Evolutionary conservation across 495 filamentous ascomycete species (phyloP), one percentile per base, ranked within the genome.

Genomic region (Choiromyces venosus): DNA sequence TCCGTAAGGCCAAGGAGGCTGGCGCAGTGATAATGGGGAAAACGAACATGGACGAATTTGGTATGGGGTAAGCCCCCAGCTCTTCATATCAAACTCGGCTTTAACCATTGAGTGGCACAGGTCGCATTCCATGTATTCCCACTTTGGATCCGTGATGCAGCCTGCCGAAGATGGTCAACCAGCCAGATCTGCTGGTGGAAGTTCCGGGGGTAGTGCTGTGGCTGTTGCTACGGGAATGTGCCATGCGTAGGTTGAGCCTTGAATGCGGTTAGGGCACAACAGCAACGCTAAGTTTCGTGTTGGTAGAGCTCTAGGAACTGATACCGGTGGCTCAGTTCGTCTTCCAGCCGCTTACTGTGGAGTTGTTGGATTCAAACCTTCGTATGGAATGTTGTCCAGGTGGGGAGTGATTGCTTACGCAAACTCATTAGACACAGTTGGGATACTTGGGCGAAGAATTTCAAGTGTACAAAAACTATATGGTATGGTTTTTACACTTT

Each of bases 1-100:
- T 97, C 38, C 80, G 86, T 66, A 85, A 85, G 78, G 85, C 97
- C 65, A 86, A 87, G 75, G 79, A 85, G 67, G 85, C 88, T 33
- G 92, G 92, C 52, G 90, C 89, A 7, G 81, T 86, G 29, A 81
- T 96, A 5, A 85, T 88, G 21, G 91, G 91, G 10, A 97, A 97
- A 82, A 93, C 93, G 0, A 97, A 96, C 82, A 86, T 99, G 78
- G 95, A 99, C 85, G 95, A 98, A 81, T 99, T 98, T 83, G 95
- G 95, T 33, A 99, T 99, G 95, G 95, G 95, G 83, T 85, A 80
- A 69, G 74, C 44, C 71, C 37, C 66, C 25, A 33, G 38, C 19
- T 68, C 69, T 65, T 71, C 44, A 65, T 61, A 33, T 38, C 29
- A 68, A 52, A 52, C 39, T 10, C 1, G 37, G 16, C 21, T 14